Percentiles rank a stretch among this genome's conserved stretches.
Evolutionary conservation across 1,139 yeast species (phyloP).

Genomic region (Saccharomyces hybrid): DNA sequence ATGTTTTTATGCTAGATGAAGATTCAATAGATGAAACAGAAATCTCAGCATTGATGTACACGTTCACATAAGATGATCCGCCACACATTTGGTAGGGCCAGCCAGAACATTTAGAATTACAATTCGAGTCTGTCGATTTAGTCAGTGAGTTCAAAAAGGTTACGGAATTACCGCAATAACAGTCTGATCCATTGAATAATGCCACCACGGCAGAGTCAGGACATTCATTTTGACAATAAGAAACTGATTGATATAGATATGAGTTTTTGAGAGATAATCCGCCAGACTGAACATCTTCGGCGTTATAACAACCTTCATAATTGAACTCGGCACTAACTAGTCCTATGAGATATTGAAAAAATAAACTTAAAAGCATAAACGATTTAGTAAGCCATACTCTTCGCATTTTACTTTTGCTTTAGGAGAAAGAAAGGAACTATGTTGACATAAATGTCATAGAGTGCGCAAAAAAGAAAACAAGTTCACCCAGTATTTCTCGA

Average conservation of each 20-base stretch:
- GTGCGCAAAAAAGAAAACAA: neutral
- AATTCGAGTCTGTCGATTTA: conserved; percentile 33
- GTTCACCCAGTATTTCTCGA: neutral
- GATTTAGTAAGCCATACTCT: neutral
- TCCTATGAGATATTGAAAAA: neutral
- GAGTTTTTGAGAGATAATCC: conserved; percentile 31
- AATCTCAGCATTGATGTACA: conserved; percentile 40
- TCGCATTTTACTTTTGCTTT: neutral
- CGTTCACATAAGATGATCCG: conserved; percentile 44
- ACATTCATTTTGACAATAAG: conserved; percentile 44
- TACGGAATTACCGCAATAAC: conserved; percentile 51
- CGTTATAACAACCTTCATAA: conserved; percentile 20
- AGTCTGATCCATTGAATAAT: conserved; percentile 43
- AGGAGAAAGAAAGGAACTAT: neutral
- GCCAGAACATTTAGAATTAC: conserved; percentile 49
- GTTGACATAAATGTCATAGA: neutral
- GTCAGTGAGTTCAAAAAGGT: conserved; percentile 34
- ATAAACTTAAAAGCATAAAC: neutral
- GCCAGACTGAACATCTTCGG: conserved; percentile 7
- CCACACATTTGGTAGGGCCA: conserved; percentile 57
- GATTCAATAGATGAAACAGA: conserved; percentile 8
- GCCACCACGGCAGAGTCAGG: conserved; percentile 46
- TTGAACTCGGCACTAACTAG: conserved; percentile 3
- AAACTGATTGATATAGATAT: conserved; percentile 44
- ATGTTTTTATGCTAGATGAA: conserved; percentile 33